Conservation (phyloP, 164 flowering plant species). For the Nymphaea colorata region DNA sequence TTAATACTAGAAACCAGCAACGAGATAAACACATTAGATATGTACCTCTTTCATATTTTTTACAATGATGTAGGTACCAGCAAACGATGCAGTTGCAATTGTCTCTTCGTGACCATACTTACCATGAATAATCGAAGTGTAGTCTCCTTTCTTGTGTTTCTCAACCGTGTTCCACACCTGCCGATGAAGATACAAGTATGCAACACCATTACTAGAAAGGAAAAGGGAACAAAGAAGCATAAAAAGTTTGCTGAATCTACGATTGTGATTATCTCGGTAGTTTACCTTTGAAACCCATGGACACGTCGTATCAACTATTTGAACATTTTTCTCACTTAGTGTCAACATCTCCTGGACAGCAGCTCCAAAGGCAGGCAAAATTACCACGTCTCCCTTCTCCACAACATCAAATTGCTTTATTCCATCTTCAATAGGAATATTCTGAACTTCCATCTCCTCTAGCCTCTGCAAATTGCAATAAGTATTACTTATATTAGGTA, state of each 20-base stretch:
- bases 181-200: not conserved
- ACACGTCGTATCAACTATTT: slow-evolving; percentile 97
- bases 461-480: slow-evolving; percentile 38
- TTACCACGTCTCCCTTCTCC: slow-evolving; percentile 79
- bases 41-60: slow-evolving; percentile 84
- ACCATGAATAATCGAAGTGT: slow-evolving; percentile 93
- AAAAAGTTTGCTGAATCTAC: too few relatives aligned
- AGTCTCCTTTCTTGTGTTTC: slow-evolving; percentile 93
- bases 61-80: slow-evolving; percentile 76
- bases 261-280: not conserved
- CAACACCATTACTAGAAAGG: not conserved
- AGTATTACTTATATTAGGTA: too few relatives aligned
- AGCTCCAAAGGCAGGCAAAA: slow-evolving; percentile 98
- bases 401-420: slow-evolving; percentile 78
- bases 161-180: slow-evolving; percentile 97
- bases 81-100: slow-evolving; percentile 94
- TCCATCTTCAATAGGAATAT: slow-evolving; percentile 63
- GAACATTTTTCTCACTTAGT: slow-evolving; percentile 68
- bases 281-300: slow-evolving; percentile 97
- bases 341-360: slow-evolving; percentile 84
- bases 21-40: not conserved
- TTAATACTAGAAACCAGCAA: not conserved
- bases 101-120: slow-evolving; percentile 95
- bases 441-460: slow-evolving; percentile 79
- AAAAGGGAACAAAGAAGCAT: not conserved